Percentiles rank a stretch among this genome's conserved stretches.
These are phyloP conservation scores for Pichiaceae sp. DNA, from an alignment of 1,139 yeast genomes.

Conservation along the genomic window DNA sequence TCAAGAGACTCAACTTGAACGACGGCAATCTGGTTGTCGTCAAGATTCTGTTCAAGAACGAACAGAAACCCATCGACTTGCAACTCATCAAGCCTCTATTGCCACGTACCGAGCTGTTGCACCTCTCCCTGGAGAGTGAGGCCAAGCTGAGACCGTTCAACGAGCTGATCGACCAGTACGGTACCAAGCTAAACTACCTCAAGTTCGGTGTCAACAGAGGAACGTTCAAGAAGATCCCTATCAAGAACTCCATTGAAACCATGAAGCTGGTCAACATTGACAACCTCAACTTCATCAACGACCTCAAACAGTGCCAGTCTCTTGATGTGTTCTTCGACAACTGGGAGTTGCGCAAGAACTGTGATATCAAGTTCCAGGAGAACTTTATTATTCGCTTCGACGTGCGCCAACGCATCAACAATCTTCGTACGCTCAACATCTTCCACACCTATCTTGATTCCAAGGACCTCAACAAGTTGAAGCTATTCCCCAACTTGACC, in stretches of 20 bases:
- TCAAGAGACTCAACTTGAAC: slow-evolving; percentile 18
- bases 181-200: slow-evolving; percentile 13
- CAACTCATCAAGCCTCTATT: slow-evolving; percentile 17
- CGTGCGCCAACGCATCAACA: slow-evolving; percentile 10
- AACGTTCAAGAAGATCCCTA: slow-evolving; percentile 17
- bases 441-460: slow-evolving; percentile 22
- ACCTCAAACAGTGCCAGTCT: slow-evolving; percentile 15
- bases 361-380: slow-evolving; percentile 18
- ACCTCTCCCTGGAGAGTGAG: slow-evolving; percentile 21
- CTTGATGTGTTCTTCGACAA: slow-evolving; percentile 22
- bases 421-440: slow-evolving; percentile 18
- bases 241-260: slow-evolving; percentile 14
- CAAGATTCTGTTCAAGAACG: slow-evolving; percentile 21
- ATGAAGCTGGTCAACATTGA: slow-evolving; percentile 22
- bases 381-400: slow-evolving; percentile 17
- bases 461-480: slow-evolving; percentile 17
- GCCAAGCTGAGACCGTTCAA: slow-evolving; percentile 20
- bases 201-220: slow-evolving; percentile 24
- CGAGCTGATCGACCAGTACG: slow-evolving; percentile 18
- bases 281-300: slow-evolving; percentile 19
- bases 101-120: slow-evolving; percentile 18
- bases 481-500: slow-evolving; percentile 19
- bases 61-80: slow-evolving; percentile 21
- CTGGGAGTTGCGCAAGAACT: slow-evolving; percentile 22
- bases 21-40: slow-evolving; percentile 22